Evolutionary conservation across 192 early-diverging fungal genomes (phyloP), one percentile per base, ranked within the genome.

Genomic region (Dissophora globulifera): DNA sequence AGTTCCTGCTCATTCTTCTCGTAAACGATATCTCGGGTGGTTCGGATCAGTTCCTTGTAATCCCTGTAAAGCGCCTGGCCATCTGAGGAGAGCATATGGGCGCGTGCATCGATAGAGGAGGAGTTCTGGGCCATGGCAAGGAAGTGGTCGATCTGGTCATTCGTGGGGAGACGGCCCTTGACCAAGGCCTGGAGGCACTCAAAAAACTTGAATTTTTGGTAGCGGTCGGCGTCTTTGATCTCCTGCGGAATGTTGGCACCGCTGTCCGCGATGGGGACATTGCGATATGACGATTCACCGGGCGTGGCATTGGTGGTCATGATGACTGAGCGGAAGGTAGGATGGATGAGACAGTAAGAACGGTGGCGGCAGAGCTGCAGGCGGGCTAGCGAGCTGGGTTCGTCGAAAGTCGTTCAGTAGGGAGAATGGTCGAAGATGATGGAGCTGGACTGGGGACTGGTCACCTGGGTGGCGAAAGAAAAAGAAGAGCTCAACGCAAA

Each of bases 1-100:
- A 82, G 47, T 31, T 82, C 81, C 19, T 79, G 67, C 30, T 53
- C 59, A 32, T 82, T 82, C 59, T 82, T 82, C 13, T 67, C 71
- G 10, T 42, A 51, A 11, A 82, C 46, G 41, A 69, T 46, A 7
- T 56, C 74, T 20, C 69, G 67, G 12, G 69, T 62, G 20, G 62
- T 82, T 3, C 58, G 56, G 20, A 82, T 40, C 0, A 82, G 71
- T n/a, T 75, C 46, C 15, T 78, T 66, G 17, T 76, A 76, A 23
- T 82, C 78, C 20, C 67, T 74, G 19, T 79, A 70, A 19, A 82
- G 59, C 2, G 52, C 31, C 12, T 48, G 72, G 26, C 81, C 81
- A 41, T 82, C 81, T 17, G 50, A 45, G 12, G 78, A 79, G 57
- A 82, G 72, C 58, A 67, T 63, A 57, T 82, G 78, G n/a, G 62